phyloP scores from a whole-genome alignment of 768 basidiomycete species.

The Pleurotus citrinopileatus region DNA sequence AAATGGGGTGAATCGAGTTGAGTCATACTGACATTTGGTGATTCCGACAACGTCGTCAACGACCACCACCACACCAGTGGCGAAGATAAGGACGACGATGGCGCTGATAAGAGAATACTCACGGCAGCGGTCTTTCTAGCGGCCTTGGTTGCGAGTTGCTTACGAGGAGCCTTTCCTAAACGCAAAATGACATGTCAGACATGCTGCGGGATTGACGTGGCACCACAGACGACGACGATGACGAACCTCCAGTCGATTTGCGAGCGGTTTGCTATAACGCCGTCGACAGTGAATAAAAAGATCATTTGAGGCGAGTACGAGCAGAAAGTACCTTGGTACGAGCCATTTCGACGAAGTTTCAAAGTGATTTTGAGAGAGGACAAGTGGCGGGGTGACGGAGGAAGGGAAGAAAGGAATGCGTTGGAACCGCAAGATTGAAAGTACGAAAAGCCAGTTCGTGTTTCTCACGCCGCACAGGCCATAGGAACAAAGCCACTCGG shows the following conservation, averaged over 20 bases:
- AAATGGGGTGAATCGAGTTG: slow-evolving; percentile 14
- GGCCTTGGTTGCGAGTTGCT: slow-evolving; percentile 95
- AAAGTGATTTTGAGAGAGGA: slow-evolving; percentile 21
- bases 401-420: slow-evolving; percentile 33
- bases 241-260: slow-evolving; percentile 95
- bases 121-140: slow-evolving; percentile 86
- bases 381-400: slow-evolving; percentile 30
- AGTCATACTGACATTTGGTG: too few species aligned
- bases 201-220: slow-evolving; percentile 18
- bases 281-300: slow-evolving; percentile 27
- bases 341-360: slow-evolving; percentile 54
- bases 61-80: slow-evolving; percentile 16
- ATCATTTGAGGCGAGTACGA: slow-evolving; percentile 11
- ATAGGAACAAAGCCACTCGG: slow-evolving; percentile 38
- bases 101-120: slow-evolving; percentile 22
- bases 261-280: slow-evolving; percentile 89
- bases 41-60: slow-evolving; percentile 13
- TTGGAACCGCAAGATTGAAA: slow-evolving; percentile 34
- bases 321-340: slow-evolving; percentile 71
- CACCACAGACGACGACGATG: slow-evolving; percentile 15
- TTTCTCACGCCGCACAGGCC: slow-evolving; percentile 41
- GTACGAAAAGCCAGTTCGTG: slow-evolving; percentile 20
- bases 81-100: slow-evolving; percentile 24
- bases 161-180: slow-evolving; percentile 85
- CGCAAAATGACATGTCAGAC: slow-evolving; percentile 16